Base-by-base conservation (phyloP, 2,329 filamentous ascomycete species). In the Metarhizium album region DNA sequence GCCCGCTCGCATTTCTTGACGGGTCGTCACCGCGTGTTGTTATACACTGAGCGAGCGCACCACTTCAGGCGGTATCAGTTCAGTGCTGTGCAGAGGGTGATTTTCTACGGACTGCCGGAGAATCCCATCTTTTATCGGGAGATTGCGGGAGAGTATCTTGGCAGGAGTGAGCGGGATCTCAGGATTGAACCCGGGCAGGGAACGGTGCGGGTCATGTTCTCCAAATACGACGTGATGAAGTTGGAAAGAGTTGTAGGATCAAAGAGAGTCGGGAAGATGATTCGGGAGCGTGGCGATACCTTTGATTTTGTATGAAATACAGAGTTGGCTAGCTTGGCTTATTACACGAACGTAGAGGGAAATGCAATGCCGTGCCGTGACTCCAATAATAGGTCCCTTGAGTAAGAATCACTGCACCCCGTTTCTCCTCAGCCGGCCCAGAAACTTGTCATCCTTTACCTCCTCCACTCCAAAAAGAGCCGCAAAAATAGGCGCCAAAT, bases 31-130 rank as follows among this genome's bases (percentile, higher is more conserved):
- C 82, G 82, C 20, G 78, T 97, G 18, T 70, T 98, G 38, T 73
- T 98, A 16, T 98, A 97, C 70, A 94, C 90, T 2, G 91, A 95
- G 66, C 83, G 93, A 53, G 87, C 90, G n/a, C 93, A 98, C 68
- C 93, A 98, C 68, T 97, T 97, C 74, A 82, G 89, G 47, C 79
- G 93, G n/a, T 90, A 93, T 63, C 79, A 80, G 57, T 76, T 98
- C 49, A 79, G 82, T 35, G 93, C 93, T 22, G 89, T 93, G 14
- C 84, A 83, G 65, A 77, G 83, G 40, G 79, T 97, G n/a, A 77
- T 96, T 48, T 85, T 95, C 74, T 97, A 97, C 65, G 86, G 84
- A 1, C 67, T 96, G 31, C 93, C 93, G 0, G 91, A 97, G 60
- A 95, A 96, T 64, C 86, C 87, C 24, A 64, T 79, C 20, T 91